Base-by-base conservation (phyloP, 192 early-diverging fungal genomes). In the Rhizoclosmatium globosum region DNA sequence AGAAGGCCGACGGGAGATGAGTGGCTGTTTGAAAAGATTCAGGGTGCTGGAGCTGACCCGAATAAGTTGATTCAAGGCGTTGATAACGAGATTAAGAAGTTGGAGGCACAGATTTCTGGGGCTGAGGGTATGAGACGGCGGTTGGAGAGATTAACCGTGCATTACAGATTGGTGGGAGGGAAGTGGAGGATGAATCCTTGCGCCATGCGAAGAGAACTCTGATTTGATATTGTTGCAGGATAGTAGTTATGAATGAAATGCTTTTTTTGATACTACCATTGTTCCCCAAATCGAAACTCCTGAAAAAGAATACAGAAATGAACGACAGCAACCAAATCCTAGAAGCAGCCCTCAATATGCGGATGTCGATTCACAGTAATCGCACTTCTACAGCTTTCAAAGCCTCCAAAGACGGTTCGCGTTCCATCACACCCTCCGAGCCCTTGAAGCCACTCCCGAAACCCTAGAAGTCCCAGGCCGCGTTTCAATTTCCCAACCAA, bases 131-230 rank as follows among this genome's bases (percentile, higher is more conserved):
- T 87, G 66, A 76, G 78, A 70, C 65, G 44, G 17, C 70, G 88
- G 39, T 71, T 89, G 68, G 73, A n/a, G 79, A 78, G 53, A 85
- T 89, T 47, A 89, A 89, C 57, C 44, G 42, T 50, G 84, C 85
- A 74, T 70, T 89, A 69, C 78, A 82, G 2, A 59, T 88, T 64
- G 31, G 3, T 61, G 41, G 21, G 6, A 4, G 6, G 69, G 48
- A 56, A 69, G 68, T 47, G 59, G 17, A 31, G 2, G 83, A 87
- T 60, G 79, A 62, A 23, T 75, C 79, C 3, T 60, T 88, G 70
- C 78, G 71, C 68, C 79, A 88, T 81, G 87, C 87, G 0, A 87
- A 87, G 61, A 76, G 86, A 45, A 87, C 86, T 2, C 64, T 87
- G 57, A 78, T 87, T 47, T 87, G 59, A 80, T 39, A 9, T 13